Conservation (phyloP, 345 rosid genomes). For the Syzygium grande region DNA sequence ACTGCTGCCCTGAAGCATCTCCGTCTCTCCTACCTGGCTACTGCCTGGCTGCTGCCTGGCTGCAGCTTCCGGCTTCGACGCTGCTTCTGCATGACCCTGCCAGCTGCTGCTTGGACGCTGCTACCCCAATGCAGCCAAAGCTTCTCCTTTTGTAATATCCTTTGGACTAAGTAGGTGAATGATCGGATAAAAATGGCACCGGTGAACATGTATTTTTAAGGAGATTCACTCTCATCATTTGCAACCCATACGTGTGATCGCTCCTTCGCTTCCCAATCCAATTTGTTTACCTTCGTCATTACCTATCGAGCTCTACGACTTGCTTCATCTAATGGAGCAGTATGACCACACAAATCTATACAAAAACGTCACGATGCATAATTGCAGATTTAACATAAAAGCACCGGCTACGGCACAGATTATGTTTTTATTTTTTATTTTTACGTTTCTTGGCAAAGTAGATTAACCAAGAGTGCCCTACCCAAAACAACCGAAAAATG, state of each 20-base stretch:
- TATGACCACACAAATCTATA: not conserved
- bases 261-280: not conserved
- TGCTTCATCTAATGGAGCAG: not conserved
- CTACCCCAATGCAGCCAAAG: not conserved
- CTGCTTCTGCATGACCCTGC: not conserved
- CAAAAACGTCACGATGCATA: not conserved
- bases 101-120: not conserved
- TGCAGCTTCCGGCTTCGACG: not conserved
- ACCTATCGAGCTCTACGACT: not conserved
- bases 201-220: not conserved
- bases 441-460: not conserved
- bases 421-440: no score
- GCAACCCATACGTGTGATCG: not conserved
- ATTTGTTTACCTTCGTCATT: not conserved
- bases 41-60: not conserved
- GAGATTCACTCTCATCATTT: not conserved
- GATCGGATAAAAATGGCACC: not conserved
- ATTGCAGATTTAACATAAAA: not conserved
- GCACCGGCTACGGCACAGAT: not conserved
- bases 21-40: not conserved
- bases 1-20: not conserved
- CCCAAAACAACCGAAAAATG: not conserved
- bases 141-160: not conserved
- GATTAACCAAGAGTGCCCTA: not conserved
- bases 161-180: not conserved